phyloP scores from a whole-genome alignment of 495 filamentous ascomycete genomes.

The Aeminium ludgeri region DNA sequence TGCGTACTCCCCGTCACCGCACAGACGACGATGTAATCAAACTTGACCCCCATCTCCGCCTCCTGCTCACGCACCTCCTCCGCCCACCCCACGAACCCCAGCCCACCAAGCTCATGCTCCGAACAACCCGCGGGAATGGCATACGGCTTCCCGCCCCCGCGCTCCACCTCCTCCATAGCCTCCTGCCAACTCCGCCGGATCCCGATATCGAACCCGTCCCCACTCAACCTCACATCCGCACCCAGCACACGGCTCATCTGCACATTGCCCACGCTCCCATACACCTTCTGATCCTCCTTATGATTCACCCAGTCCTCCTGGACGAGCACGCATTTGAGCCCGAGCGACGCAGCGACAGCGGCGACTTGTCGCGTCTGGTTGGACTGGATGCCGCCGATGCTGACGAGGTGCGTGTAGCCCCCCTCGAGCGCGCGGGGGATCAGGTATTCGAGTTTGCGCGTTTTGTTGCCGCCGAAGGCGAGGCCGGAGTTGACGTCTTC shows the following conservation, averaged over 20 bases:
- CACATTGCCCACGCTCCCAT: constrained; percentile 17
- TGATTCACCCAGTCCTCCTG: neutral
- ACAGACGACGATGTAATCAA: constrained; percentile 41
- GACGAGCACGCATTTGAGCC: constrained; percentile 29
- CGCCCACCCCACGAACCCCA: constrained; percentile 46
- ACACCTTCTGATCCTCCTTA: neutral
- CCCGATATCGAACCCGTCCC: constrained; percentile 30
- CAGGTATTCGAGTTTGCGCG: constrained; percentile 48
- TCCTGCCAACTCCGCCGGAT: constrained; percentile 28
- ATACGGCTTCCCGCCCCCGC: constrained; percentile 36
- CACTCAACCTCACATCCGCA: constrained; percentile 26
- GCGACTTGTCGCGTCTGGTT: constrained; percentile 51
- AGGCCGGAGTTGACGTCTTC: too few relatives aligned
- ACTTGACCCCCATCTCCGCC: constrained; percentile 36
- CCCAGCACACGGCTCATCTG: neutral
- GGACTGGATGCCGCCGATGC: constrained; percentile 46
- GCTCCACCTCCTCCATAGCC: constrained; percentile 27
- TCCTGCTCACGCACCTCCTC: too few relatives aligned
- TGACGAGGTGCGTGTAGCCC: constrained; percentile 38
- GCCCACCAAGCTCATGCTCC: constrained; percentile 45
- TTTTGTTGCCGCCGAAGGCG: constrained; percentile 51
- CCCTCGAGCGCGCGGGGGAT: constrained; percentile 38
- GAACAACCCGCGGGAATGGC: constrained; percentile 49
- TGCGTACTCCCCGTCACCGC: too few relatives aligned
- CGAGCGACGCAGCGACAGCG: constrained; percentile 35